These are phyloP conservation scores for Aspergillus homomorphus DNA, from an alignment of 495 filamentous ascomycete genomes.

Conservation along the genomic window DNA sequence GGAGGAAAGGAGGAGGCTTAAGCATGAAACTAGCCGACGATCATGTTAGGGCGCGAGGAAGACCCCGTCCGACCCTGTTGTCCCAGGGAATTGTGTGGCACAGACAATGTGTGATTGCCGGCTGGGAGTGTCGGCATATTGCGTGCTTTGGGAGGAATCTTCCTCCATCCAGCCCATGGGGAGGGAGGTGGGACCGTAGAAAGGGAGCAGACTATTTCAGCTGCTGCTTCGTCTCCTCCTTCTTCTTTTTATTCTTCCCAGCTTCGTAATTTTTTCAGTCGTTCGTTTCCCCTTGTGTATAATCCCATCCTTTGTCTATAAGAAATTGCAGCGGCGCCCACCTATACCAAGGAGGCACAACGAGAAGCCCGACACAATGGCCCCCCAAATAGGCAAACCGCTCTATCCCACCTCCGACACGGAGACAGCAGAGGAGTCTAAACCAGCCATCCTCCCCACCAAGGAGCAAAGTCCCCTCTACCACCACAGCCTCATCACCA, in stretches of 20 bases:
- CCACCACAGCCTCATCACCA: conserved; percentile 33
- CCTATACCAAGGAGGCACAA: not conserved
- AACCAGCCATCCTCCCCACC: not conserved
- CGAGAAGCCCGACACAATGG: conserved; percentile 11
- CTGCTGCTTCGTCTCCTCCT: not conserved
- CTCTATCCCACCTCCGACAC: not conserved
- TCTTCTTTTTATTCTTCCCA: not conserved
- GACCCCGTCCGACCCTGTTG: not conserved
- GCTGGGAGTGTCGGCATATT: conserved; percentile 16
- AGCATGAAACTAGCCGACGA: conserved; percentile 7
- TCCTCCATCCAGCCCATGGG: conserved; percentile 13
- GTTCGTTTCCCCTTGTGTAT: too few relatives aligned
- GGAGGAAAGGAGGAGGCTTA: not conserved
- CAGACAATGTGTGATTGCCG: conserved; percentile 2
- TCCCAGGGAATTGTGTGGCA: conserved; percentile 5
- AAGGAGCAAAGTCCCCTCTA: conserved; percentile 9
- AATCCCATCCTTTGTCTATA: not conserved
- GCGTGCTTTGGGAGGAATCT: conserved; percentile 20
- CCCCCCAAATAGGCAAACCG: conserved; percentile 13
- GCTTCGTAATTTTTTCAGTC: not conserved
- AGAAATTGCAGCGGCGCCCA: not conserved
- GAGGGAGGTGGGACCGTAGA: not conserved
- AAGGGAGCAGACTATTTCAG: not conserved
- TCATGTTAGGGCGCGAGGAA: not conserved
- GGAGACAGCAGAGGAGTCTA: not conserved